Conservation (phyloP, 768 basidiomycete species). For the Naganishia vishniacii region DNA sequence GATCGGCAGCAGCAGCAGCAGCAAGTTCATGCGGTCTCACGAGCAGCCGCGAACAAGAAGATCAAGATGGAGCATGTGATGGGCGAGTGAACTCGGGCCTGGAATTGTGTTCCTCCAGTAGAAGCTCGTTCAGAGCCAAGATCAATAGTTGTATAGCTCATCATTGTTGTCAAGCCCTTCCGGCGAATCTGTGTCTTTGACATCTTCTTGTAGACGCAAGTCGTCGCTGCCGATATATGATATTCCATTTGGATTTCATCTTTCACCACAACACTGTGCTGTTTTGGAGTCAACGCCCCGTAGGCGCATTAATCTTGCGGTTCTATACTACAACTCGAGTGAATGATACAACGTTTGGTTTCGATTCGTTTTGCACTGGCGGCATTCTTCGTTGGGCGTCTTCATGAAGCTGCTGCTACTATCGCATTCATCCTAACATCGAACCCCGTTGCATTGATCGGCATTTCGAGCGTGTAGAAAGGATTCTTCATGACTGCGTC, state of each 20-base stretch:
- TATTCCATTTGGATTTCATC: too few species aligned
- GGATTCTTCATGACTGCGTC: conserved; percentile 99
- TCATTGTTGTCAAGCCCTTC: background rate
- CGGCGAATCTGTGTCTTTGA: background rate
- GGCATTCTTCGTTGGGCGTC: too few species aligned
- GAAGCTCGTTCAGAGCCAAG: background rate
- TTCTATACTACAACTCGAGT: background rate
- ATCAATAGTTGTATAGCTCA: background rate
- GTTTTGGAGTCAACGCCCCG: too few species aligned
- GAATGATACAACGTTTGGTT: conserved; percentile 6
- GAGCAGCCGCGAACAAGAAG: conserved; percentile 8
- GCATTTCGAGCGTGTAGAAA: conserved; percentile 99
- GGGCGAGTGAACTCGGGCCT: background rate
- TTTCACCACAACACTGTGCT: too few species aligned
- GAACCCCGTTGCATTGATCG: conserved; percentile 84
- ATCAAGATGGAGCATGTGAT: conserved; percentile 20
- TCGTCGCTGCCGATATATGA: background rate
- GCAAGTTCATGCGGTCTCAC: background rate
- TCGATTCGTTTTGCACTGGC: too few species aligned
- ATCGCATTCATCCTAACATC: conserved; percentile 54
- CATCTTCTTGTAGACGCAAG: background rate
- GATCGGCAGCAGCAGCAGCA: background rate
- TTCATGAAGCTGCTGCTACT: conserved; percentile 32
- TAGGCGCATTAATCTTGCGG: too few species aligned
- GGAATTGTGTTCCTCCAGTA: background rate